These are phyloP conservation scores for Penicillium paradoxum DNA, from an alignment of 495 filamentous ascomycete genomes.

Conservation along the genomic window DNA sequence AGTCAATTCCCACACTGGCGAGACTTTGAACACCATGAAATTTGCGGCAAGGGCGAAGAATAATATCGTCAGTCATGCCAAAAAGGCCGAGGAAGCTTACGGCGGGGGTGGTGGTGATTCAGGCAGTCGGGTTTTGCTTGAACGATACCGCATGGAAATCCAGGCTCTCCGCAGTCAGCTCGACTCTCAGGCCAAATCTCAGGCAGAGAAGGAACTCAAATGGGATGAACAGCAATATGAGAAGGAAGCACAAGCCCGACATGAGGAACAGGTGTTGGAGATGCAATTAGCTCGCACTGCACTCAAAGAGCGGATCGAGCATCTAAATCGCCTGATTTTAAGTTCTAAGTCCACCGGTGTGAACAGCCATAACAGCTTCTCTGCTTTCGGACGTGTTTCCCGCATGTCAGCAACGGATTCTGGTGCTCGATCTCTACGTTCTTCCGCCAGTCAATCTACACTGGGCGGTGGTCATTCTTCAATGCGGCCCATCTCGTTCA, in stretches of 20 bases:
- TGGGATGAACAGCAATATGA: constrained; percentile 69
- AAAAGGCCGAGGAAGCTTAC: constrained; percentile 86
- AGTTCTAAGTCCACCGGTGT: constrained; percentile 94
- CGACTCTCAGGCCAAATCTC: constrained; percentile 67
- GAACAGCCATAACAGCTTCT: constrained; percentile 67
- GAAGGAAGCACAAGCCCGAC: constrained; percentile 74
- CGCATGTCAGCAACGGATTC: constrained; percentile 51
- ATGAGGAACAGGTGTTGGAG: constrained; percentile 95
- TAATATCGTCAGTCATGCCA: constrained; percentile 95
- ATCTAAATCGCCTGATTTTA: constrained; percentile 91
- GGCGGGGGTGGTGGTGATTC: constrained; percentile 66
- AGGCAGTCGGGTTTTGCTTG: constrained; percentile 79
- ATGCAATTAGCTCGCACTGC: constrained; percentile 96
- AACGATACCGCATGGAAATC: constrained; percentile 94
- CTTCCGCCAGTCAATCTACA: constrained; percentile 69
- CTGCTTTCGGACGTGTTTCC: constrained; percentile 65
- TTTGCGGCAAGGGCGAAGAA: constrained; percentile 97
- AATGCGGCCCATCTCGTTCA: constrained; percentile 61
- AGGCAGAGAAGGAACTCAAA: constrained; percentile 62
- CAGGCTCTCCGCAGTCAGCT: constrained; percentile 74
- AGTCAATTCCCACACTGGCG: constrained; percentile 64
- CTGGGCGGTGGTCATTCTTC: constrained; percentile 49
- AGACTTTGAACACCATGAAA: constrained; percentile 94
- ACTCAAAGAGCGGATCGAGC: constrained; percentile 94
- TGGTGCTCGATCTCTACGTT: constrained; percentile 57